phyloP scores from a whole-genome alignment of 2,329 filamentous ascomycete genomes.

The Scedosporium apiospermum region DNA sequence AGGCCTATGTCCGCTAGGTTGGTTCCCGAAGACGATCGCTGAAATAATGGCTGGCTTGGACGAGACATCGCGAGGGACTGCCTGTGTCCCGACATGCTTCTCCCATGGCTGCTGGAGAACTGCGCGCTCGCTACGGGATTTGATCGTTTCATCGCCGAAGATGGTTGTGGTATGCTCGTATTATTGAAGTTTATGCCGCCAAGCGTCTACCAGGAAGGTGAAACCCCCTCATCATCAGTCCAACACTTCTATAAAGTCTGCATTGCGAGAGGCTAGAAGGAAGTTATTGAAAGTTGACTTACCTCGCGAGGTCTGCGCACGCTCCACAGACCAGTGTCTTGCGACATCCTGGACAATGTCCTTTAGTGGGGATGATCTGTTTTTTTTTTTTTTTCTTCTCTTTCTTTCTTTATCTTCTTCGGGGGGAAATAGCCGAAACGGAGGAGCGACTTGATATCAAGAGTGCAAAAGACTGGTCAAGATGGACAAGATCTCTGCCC shows the following conservation, averaged over 20 bases:
- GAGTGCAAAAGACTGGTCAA: background rate
- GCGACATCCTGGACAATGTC: conserved; percentile 54
- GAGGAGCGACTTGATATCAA: too few species aligned
- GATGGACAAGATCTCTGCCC: background rate
- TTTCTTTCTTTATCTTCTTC: background rate
- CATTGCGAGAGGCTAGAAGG: too few species aligned
- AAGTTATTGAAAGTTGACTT: conserved; percentile 19
- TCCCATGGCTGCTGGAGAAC: conserved; percentile 60
- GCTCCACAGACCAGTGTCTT: conserved; percentile 81
- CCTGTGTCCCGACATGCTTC: conserved; percentile 73
- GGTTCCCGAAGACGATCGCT: conserved; percentile 71
- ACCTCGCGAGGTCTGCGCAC: conserved; percentile 89
- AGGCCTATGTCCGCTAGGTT: conserved; percentile 73
- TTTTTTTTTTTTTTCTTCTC: background rate
- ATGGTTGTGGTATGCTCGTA: conserved; percentile 78
- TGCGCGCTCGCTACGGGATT: conserved; percentile 63
- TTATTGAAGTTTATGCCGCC: conserved; percentile 68
- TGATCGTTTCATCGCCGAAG: conserved; percentile 88
- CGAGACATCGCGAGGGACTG: conserved; percentile 78
- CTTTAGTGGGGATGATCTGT: too few species aligned
- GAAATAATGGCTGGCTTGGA: conserved; percentile 79
- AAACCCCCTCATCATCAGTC: background rate
- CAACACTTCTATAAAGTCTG: too few species aligned
- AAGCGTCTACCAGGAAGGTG: conserved; percentile 55
- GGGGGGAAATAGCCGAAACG: too few species aligned